A percentile compares a stretch with the other conserved stretches of the same genome.
phyloP scores from a whole-genome alignment of 116 monocot species.

The Phalaenopsis hybrid region DNA sequence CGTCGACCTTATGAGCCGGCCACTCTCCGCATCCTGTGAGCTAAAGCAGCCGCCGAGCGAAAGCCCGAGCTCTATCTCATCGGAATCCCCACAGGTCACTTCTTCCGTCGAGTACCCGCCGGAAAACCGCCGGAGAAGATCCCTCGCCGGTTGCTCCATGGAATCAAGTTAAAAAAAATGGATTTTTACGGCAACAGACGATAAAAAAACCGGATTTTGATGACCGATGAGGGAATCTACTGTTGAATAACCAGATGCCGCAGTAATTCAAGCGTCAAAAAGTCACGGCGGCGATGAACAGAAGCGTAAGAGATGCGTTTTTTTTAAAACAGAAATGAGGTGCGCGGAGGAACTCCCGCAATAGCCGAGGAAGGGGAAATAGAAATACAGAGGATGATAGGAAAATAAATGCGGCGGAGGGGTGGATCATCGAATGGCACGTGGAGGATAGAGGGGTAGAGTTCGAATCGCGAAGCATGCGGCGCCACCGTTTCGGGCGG shows the following conservation, averaged over 20 bases:
- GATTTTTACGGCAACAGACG: no score
- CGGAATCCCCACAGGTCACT: slow-evolving; percentile 5
- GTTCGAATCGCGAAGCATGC: background rate
- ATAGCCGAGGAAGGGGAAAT: background rate
- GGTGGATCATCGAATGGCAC: background rate
- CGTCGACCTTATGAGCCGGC: slow-evolving; percentile 20
- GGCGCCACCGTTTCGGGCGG: slow-evolving; percentile 4
- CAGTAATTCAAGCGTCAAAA: background rate
- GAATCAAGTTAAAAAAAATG: background rate
- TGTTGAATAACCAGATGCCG: background rate
- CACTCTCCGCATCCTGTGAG: slow-evolving; percentile 13
- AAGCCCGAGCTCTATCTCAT: slow-evolving; percentile 37
- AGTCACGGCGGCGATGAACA: background rate
- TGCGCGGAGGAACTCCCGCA: background rate
- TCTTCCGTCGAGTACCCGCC: slow-evolving; percentile 2
- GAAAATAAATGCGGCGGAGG: background rate
- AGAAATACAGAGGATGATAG: background rate
- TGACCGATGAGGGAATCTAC: background rate
- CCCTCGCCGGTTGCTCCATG: slow-evolving; percentile 17
- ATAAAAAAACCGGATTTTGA: background rate
- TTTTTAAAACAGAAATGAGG: background rate
- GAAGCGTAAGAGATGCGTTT: background rate
- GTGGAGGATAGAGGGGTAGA: background rate
- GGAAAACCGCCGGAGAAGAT: slow-evolving; percentile 30
- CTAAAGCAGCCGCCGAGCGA: slow-evolving; percentile 42